Base-by-base conservation (phyloP, 306 rosid species). In the Mucuna pruriens region DNA sequence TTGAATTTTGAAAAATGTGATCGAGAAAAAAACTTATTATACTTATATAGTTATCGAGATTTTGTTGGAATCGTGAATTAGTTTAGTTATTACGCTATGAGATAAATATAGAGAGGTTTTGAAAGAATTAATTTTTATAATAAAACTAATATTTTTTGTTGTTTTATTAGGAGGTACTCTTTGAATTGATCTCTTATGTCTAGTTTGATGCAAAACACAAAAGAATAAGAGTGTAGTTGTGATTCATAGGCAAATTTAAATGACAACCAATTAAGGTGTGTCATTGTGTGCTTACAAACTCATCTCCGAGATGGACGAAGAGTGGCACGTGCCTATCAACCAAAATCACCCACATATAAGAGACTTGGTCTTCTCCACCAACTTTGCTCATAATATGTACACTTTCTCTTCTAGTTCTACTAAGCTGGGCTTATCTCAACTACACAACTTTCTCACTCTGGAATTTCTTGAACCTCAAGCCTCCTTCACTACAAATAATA, bases 241-340 rank as follows among this genome's bases (percentile, higher is more conserved):
- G 2, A 5, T 33, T 36, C 48, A 36, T 65, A 48, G 71, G 11
- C 71, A 36, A 36, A 36, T 48, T 39, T 16, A 34, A 65, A 65
- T n/a, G 16, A 48, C 48, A 65, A 65, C 29, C n/a, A n/a, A n/a
- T n/a, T n/a, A n/a, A n/a, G n/a, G n/a, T n/a, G 23, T 63, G 9
- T 86, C 91, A 16, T 74, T 91, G 2, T 85, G 92, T 6, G 57
- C 86, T 48, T 88, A 86, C 79, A 89, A 94, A 58, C 90, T 97
- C 76, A 92, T 92, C 85, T 87, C 91, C 9, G 83, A 81, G 12
- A 67, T 83, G 8, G 88, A 91, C 16, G 89, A 85, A 5, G 95
- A 95, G 29, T 95, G 97, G 95, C 92, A 82, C 76, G 40, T 92
- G 64, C 22, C 69, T 23, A 62, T 31, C 42, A 31, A 2, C 44